Evolutionary conservation across 352 stramenopile species (phyloP).

Genomic region (Pythium scleroteichum): DNA sequence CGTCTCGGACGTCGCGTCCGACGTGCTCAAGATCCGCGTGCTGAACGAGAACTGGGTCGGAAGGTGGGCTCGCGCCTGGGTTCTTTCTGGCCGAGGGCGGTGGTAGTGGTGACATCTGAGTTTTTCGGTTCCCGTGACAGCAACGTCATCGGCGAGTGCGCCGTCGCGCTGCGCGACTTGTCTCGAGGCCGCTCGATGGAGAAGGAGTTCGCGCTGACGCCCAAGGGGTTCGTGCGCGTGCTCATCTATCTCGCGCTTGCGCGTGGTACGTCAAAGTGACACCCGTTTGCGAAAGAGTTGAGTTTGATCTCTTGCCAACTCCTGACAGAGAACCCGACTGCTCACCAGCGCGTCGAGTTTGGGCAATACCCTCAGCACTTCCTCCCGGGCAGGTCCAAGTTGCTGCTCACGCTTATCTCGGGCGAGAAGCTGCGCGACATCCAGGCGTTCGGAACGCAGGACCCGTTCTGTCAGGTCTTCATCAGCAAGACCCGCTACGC

Average conservation of each 20-base stretch:
- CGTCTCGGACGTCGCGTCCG: constrained; percentile 63
- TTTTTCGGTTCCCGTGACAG: constrained; percentile 24
- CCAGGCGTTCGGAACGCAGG: constrained; percentile 76
- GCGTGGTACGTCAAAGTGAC: constrained; percentile 41
- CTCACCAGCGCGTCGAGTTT: constrained; percentile 58
- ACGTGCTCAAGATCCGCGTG: constrained; percentile 68
- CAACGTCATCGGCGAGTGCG: constrained; percentile 71
- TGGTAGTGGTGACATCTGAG: too few relatives aligned
- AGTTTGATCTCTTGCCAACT: neutral
- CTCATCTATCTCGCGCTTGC: constrained; percentile 70
- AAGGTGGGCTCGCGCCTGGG: constrained; percentile 34
- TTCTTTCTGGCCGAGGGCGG: too few relatives aligned
- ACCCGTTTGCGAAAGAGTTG: neutral
- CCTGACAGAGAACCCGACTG: constrained; percentile 68
- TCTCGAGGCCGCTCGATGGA: constrained; percentile 76
- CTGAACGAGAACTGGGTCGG: constrained; percentile 83
- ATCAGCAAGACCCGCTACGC: constrained; percentile 49
- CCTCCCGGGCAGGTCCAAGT: constrained; percentile 70
- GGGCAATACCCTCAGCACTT: constrained; percentile 78
- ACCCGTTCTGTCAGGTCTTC: constrained; percentile 74
- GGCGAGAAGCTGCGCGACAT: constrained; percentile 76
- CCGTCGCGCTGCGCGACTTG: constrained; percentile 65
- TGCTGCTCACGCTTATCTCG: constrained; percentile 64
- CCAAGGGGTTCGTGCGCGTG: constrained; percentile 69
- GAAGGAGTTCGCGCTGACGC: constrained; percentile 74